phyloP scores from a whole-genome alignment of 163 green algal genomes.

The Volvox carteri region DNA sequence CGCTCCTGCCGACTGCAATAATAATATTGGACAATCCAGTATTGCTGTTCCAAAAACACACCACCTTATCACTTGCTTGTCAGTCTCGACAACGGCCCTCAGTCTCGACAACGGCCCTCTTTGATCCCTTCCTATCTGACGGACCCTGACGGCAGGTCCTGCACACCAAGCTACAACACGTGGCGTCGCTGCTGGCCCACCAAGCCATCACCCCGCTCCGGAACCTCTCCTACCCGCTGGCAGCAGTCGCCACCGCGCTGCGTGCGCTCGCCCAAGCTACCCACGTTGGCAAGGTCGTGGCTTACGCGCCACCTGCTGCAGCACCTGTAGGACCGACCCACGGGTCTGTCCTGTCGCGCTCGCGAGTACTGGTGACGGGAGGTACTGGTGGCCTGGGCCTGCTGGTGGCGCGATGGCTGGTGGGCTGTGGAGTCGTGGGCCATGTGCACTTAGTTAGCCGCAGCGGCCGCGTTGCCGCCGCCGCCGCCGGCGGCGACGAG shows the following conservation, averaged over 20 bases:
- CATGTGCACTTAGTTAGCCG: constrained; percentile 64
- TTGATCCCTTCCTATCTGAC: too few species aligned
- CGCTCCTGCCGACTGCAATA: too few species aligned
- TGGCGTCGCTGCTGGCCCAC: constrained; percentile 58
- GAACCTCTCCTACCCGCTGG: constrained; percentile 61
- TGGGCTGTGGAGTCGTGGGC: constrained; percentile 50
- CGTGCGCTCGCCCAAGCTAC: constrained; percentile 75
- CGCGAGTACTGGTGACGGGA: constrained; percentile 77
- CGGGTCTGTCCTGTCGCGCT: constrained; percentile 9
- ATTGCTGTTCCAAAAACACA: neutral
- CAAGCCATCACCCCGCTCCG: constrained; percentile 64
- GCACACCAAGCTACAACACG: constrained; percentile 46
- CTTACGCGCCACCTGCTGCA: constrained; percentile 6
- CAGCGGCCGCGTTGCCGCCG: constrained; percentile 44
- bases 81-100: too few species aligned
- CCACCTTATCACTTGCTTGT: too few species aligned
- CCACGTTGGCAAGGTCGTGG: constrained; percentile 81
- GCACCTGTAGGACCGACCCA: neutral
- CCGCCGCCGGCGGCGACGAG: neutral
- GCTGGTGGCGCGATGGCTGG: constrained; percentile 79
- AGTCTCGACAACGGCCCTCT: too few species aligned
- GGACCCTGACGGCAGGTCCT: constrained; percentile 48
- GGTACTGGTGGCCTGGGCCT: constrained; percentile 83
- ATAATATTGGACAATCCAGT: too few species aligned
- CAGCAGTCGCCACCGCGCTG: constrained; percentile 69